Percentiles rank a stretch among this genome's conserved stretches.
Evolutionary conservation across 1,139 yeast genomes (phyloP).

Genomic region (Kodamaea derodonti): DNA sequence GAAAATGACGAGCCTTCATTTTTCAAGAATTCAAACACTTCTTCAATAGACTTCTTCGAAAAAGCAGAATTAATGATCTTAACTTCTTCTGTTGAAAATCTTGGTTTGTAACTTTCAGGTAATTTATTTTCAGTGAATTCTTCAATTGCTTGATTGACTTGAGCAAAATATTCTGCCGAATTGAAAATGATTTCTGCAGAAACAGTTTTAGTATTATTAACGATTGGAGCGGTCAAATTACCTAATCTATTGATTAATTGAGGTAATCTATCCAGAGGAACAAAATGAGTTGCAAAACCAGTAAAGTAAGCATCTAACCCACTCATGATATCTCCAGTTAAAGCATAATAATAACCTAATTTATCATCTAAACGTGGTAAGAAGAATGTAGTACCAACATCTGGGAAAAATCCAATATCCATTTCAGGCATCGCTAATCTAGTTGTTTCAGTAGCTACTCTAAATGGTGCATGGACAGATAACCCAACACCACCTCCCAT

Average conservation of each 20-base stretch:
- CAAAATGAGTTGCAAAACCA: conserved; percentile 90
- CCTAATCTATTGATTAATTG: conserved; percentile 64
- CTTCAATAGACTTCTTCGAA: conserved; percentile 53
- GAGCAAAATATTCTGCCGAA: conserved; percentile 44
- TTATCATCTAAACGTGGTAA: conserved; percentile 79
- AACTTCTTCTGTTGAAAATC: conserved; percentile 54
- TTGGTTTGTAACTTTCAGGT: conserved; percentile 62
- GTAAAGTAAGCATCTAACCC: conserved; percentile 79
- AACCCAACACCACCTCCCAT: conserved; percentile 99
- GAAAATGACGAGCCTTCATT: conserved; percentile 67
- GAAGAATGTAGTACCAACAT: conserved; percentile 91
- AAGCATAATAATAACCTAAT: conserved; percentile 79
- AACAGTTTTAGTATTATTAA: conserved; percentile 24
- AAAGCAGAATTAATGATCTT: conserved; percentile 68
- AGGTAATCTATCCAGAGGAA: conserved; percentile 60
- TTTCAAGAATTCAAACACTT: conserved; percentile 54
- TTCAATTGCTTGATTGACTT: conserved; percentile 69
- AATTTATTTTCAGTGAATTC: conserved; percentile 68
- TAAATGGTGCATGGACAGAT: conserved; percentile 88
- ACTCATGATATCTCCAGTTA: conserved; percentile 74
- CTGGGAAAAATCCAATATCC: conserved; percentile 95
- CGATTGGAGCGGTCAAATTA: conserved; percentile 45
- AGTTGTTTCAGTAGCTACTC: conserved; percentile 87
- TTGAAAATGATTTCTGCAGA: conserved; percentile 24
- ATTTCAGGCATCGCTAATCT: conserved; percentile 97